A percentile compares a stretch with the other conserved stretches of the same genome.
phyloP scores from a whole-genome alignment of 768 basidiomycete species.

The Kwoniella sp. region DNA sequence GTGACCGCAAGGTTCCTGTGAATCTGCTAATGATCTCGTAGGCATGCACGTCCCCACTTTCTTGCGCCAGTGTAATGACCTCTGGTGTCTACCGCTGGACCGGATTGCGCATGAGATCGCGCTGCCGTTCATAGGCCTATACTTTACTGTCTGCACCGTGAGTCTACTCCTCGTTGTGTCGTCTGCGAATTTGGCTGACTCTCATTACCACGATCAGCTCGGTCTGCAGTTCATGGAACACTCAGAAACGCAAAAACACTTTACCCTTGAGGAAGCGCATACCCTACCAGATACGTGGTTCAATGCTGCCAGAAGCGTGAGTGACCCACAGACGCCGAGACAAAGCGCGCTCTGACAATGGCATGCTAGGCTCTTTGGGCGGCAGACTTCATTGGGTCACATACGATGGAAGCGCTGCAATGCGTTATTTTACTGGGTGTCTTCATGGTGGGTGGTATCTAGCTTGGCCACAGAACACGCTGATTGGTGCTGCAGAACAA shows the following conservation, averaged over 20 bases:
- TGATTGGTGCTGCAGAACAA: slow-evolving; percentile 39
- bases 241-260: slow-evolving; percentile 37
- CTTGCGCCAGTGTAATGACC: slow-evolving; percentile 47
- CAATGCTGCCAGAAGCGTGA: slow-evolving; percentile 31
- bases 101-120: slow-evolving; percentile 42
- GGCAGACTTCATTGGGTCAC: slow-evolving; percentile 46
- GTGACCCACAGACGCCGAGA: slow-evolving; percentile 9
- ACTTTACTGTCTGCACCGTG: slow-evolving; percentile 45
- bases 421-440: slow-evolving; percentile 43
- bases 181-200: background rate
- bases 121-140: slow-evolving; percentile 46
- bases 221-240: slow-evolving; percentile 49
- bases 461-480: background rate
- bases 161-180: slow-evolving; percentile 8
- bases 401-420: slow-evolving; percentile 47
- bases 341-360: slow-evolving; percentile 3
- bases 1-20: background rate
- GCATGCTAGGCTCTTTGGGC: slow-evolving; percentile 42
- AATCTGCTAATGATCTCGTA: slow-evolving; percentile 3
- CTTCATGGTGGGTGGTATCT: slow-evolving; percentile 37
- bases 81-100: slow-evolving; percentile 46
- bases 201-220: slow-evolving; percentile 25
- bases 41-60: slow-evolving; percentile 50
- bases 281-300: slow-evolving; percentile 45
- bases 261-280: slow-evolving; percentile 43